Base-by-base conservation (phyloP, 1,139 yeast species). In the Saccharomyces hybrid region DNA sequence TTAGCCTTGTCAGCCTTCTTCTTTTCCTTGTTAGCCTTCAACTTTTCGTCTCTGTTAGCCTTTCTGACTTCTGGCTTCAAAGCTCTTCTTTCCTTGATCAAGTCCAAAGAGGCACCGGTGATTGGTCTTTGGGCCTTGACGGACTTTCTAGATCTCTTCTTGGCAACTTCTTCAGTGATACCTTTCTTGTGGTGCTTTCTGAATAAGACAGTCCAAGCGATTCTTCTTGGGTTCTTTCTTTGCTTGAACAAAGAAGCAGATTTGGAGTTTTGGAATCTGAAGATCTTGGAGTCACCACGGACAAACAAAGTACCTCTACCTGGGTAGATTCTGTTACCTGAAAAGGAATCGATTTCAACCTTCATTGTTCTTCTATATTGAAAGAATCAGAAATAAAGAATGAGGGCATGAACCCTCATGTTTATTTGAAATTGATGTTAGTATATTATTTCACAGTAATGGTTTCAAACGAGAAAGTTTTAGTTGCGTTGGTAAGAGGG, bases 111-210 rank as follows among this genome's bases (percentile, higher is more conserved):
- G 76, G 98, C 99, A 84, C 99, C 99, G 69, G 91, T 98, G 75
- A 93, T 86, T 66, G 96, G 96, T 86, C 99, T 93, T 83, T 90
- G 97, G 79, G 86, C 84, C 87, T 93, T 93, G 79, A 91, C 93
- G 74, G 96, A 78, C 84, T 88, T 90, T 85, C 97, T 93, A 71
- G 95, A 70, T 81, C 96, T 89, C 87, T 88, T 95, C 88, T 89
- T 95, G 78, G 95, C 72, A 69, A 88, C 86, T 82, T 93, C 99
- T 84, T 93, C 99, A 74, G 97, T 85, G 75, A 91, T 84, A 83
- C 99, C 99, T 84, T 93, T 93, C 88, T 89, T 90, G 96, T 93
- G 98, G 82, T 91, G 96, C 82, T 96, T 88, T 86, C 99, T 93
- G 93, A 83, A 93, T 73, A 93, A 85, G 74, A 91, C 97, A 69